Evolutionary conservation across 805 yeast genomes (phyloP).

Genomic region (Kodamaea neixiangensis): DNA sequence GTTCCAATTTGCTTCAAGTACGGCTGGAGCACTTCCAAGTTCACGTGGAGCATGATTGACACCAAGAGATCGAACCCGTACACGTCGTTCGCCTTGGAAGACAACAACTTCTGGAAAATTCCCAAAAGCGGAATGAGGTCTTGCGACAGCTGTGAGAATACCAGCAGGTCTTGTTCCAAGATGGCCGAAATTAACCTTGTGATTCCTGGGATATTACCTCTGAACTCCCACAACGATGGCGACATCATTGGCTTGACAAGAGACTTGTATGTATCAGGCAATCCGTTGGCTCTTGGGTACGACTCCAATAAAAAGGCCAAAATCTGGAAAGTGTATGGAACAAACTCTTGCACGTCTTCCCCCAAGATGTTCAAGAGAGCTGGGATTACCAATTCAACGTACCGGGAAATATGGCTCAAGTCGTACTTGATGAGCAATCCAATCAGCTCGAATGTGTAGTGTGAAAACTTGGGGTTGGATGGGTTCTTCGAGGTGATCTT

Average conservation of each 20-base stretch:
- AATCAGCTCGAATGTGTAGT: constrained; percentile 85
- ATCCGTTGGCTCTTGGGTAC: constrained; percentile 46
- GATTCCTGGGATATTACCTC: constrained; percentile 92
- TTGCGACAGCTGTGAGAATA: constrained; percentile 35
- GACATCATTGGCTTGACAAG: constrained; percentile 80
- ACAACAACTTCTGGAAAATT: constrained; percentile 90
- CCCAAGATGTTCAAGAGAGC: constrained; percentile 66
- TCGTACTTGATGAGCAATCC: constrained; percentile 68
- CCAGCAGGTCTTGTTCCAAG: constrained; percentile 46
- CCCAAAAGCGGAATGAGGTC: constrained; percentile 80
- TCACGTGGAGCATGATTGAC: constrained; percentile 59
- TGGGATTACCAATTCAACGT: constrained; percentile 63
- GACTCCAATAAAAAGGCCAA: constrained; percentile 73
- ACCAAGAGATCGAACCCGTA: constrained; percentile 86
- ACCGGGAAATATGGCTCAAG: constrained; percentile 26
- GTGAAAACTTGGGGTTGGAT: constrained; percentile 91
- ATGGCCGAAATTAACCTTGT: constrained; percentile 77
- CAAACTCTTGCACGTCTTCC: constrained; percentile 89
- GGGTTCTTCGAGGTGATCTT: constrained; percentile 81
- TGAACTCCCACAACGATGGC: constrained; percentile 91
- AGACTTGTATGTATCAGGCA: constrained; percentile 67
- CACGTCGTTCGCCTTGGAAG: constrained; percentile 78
- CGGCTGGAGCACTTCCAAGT: constrained; percentile 48
- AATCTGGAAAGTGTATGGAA: constrained; percentile 92
- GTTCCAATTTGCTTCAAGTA: constrained; percentile 73